A percentile compares a stretch with the other conserved stretches of the same genome.
phyloP scores from a whole-genome alignment of 768 basidiomycete genomes.

The Leccinum uliginosum region DNA sequence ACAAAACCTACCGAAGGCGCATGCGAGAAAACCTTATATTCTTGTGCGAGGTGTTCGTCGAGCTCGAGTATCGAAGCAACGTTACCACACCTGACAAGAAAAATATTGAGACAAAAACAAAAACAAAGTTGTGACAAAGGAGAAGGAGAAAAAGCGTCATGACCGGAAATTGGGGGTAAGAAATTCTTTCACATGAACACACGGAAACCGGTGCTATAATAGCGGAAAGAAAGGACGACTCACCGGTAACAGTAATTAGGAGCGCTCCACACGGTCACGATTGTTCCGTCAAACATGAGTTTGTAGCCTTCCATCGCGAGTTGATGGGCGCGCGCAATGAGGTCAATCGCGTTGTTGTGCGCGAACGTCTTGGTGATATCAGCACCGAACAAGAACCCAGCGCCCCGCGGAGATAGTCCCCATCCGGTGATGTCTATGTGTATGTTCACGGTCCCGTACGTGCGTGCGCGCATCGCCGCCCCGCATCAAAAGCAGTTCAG shows the following conservation, averaged over 20 bases:
- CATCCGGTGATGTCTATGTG: slow-evolving; percentile 80
- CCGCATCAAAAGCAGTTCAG: background rate
- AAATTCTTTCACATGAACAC: slow-evolving; percentile 8
- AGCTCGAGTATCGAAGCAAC: slow-evolving; percentile 92
- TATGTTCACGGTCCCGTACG: background rate
- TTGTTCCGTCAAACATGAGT: slow-evolving; percentile 91
- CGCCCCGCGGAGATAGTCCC: slow-evolving; percentile 97
- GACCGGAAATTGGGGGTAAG: slow-evolving; percentile 22
- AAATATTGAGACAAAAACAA: background rate
- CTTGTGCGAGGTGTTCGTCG: slow-evolving; percentile 88
- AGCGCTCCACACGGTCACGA: slow-evolving; percentile 98
- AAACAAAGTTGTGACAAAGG: slow-evolving; percentile 5
- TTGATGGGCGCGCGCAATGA: slow-evolving; percentile 96
- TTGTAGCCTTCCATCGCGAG: slow-evolving; percentile 98
- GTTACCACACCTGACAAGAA: slow-evolving; percentile 74
- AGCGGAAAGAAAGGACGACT: slow-evolving; percentile 24
- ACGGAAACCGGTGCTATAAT: background rate
- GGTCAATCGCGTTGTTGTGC: slow-evolving; percentile 87
- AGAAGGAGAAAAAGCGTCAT: slow-evolving; percentile 3
- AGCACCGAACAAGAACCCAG: slow-evolving; percentile 91
- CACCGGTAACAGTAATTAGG: slow-evolving; percentile 98
- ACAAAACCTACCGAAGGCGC: slow-evolving; percentile 69
- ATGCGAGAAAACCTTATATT: slow-evolving; percentile 93
- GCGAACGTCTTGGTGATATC: slow-evolving; percentile 89
- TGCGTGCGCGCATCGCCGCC: background rate